Evolutionary conservation across 2,329 filamentous ascomycete genomes (phyloP).

Genomic region (Xylariaceae sp.): DNA sequence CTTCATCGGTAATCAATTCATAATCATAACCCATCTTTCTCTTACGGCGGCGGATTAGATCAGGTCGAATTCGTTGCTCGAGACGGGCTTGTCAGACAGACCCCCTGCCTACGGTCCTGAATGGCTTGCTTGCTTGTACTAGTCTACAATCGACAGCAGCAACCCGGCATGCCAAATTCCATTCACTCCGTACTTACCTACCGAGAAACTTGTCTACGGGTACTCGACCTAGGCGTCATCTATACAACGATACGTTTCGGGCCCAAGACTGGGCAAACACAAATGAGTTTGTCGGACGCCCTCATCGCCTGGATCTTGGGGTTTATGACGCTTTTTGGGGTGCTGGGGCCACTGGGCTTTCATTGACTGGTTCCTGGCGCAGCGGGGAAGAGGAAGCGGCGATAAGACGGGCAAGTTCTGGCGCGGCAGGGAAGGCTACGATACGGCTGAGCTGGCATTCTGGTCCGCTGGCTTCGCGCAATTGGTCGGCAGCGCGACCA

Average conservation of each 20-base stretch:
- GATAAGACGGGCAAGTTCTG: constrained; percentile 45
- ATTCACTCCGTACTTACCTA: constrained; percentile 48
- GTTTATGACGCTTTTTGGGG: constrained; percentile 34
- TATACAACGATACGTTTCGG: constrained; percentile 44
- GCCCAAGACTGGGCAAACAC: constrained; percentile 37
- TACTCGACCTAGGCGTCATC: constrained; percentile 44
- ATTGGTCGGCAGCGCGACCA: constrained; percentile 37
- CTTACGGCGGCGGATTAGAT: too few relatives aligned
- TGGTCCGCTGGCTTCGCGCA: constrained; percentile 46
- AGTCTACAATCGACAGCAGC: constrained; percentile 16
- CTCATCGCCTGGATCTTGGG: constrained; percentile 37
- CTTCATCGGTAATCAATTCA: not conserved
- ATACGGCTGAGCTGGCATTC: constrained; percentile 48
- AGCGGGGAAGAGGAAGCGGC: constrained; percentile 38
- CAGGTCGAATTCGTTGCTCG: too few relatives aligned
- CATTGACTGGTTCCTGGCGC: constrained; percentile 44
- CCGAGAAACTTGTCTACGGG: constrained; percentile 46
- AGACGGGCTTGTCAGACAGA: constrained; percentile 39
- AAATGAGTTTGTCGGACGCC: constrained; percentile 38
- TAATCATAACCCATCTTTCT: not conserved
- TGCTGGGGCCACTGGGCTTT: constrained; percentile 39
- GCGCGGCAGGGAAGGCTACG: constrained; percentile 37
- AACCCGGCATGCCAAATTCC: constrained; percentile 42
- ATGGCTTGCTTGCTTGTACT: constrained; percentile 16
- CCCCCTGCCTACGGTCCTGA: constrained; percentile 27